phyloP scores from a whole-genome alignment of 2,329 filamentous ascomycete genomes.

The Boeremia lycopersici region DNA sequence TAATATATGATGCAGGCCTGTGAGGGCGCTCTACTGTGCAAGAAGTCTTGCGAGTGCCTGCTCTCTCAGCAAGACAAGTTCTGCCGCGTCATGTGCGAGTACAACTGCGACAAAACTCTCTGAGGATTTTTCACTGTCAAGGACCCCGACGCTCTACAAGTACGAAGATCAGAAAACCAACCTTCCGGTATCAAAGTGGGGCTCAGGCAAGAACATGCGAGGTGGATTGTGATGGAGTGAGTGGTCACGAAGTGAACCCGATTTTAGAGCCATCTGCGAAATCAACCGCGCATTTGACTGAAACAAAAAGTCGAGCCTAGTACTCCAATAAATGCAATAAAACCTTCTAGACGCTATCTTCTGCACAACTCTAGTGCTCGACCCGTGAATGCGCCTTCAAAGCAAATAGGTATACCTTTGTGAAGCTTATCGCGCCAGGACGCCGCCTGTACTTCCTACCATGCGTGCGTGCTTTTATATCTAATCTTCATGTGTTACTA shows the following conservation, averaged over 20 bases:
- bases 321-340: background rate
- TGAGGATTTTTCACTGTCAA: background rate
- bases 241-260: background rate
- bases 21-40: background rate
- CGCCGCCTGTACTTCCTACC: background rate
- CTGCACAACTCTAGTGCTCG: background rate
- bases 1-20: background rate
- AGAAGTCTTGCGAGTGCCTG: background rate
- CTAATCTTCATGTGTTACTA: background rate
- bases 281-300: too few relatives aligned
- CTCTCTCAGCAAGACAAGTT: background rate
- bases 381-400: background rate
- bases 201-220: background rate
- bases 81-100: constrained; percentile 1
- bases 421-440: background rate
- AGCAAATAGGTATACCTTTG: background rate
- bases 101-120: background rate
- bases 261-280: too few relatives aligned
- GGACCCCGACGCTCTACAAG: background rate
- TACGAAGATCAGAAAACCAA: background rate
- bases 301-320: too few relatives aligned
- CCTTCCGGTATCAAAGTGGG: background rate
- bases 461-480: background rate
- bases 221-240: background rate
- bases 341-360: background rate